Evolutionary conservation across 495 filamentous ascomycete genomes (phyloP).

Genomic region (Hyaloscypha bicolor): DNA sequence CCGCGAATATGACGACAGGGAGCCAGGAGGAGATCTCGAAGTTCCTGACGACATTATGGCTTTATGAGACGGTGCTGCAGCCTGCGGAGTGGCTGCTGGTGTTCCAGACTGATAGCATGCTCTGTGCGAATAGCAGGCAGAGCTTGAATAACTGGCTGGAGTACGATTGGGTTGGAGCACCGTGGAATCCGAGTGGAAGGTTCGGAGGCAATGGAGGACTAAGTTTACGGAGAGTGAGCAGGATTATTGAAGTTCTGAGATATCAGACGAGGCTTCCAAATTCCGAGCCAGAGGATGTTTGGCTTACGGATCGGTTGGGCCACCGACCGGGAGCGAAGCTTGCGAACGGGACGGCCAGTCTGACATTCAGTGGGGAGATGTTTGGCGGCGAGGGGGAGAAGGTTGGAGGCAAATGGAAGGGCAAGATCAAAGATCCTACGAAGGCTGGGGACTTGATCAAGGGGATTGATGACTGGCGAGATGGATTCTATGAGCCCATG

Average conservation of each 20-base stretch:
- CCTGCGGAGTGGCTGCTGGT: slow-evolving; percentile 49
- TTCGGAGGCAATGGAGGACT: slow-evolving; percentile 55
- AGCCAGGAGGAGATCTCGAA: slow-evolving; percentile 47
- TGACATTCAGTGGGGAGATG: slow-evolving; percentile 49
- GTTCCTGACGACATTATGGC: slow-evolving; percentile 47
- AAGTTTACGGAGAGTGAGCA: slow-evolving; percentile 47
- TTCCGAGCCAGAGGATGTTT: slow-evolving; percentile 50
- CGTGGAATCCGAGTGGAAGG: slow-evolving; percentile 44
- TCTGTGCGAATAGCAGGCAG: slow-evolving; percentile 48
- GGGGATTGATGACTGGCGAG: slow-evolving; percentile 46
- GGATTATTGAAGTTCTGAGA: slow-evolving; percentile 48
- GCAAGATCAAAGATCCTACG: slow-evolving; percentile 26
- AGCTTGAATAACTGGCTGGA: slow-evolving; percentile 50
- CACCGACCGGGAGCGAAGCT: slow-evolving; percentile 43
- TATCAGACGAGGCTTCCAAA: slow-evolving; percentile 41
- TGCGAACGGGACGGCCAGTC: slow-evolving; percentile 46
- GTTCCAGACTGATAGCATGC: slow-evolving; percentile 53
- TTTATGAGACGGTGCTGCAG: slow-evolving; percentile 46
- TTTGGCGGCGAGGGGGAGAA: slow-evolving; percentile 33
- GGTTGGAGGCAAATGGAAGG: slow-evolving; percentile 24
- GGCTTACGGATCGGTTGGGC: slow-evolving; percentile 49
- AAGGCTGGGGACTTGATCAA: slow-evolving; percentile 36
- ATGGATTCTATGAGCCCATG: slow-evolving; percentile 53
- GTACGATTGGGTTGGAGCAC: slow-evolving; percentile 56
- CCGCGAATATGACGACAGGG: slow-evolving; percentile 44